phyloP scores from a whole-genome alignment of 352 stramenopile species.

The Phytophthora pisi region DNA sequence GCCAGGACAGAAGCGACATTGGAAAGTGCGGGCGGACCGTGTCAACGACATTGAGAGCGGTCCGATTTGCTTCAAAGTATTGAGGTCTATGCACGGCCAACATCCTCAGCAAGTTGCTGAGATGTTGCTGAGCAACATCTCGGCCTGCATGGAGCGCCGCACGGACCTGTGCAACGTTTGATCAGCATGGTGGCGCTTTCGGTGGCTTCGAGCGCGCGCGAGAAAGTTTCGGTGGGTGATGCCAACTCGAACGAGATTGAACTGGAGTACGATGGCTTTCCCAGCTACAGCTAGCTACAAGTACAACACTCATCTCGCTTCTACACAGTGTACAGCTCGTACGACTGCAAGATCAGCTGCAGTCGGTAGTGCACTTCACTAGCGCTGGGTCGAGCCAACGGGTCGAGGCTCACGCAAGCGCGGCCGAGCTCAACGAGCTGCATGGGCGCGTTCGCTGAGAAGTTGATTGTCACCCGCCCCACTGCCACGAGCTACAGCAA shows the following conservation, averaged over 20 bases:
- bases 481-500: constrained; percentile 36
- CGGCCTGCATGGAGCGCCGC: constrained; percentile 12
- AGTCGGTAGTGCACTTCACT: constrained; percentile 35
- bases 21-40: constrained; percentile 21
- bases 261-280: constrained; percentile 3
- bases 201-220: constrained; percentile 15
- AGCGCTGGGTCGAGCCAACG: constrained; percentile 21
- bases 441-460: constrained; percentile 21
- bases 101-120: constrained; percentile 20
- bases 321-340: constrained; percentile 28
- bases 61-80: constrained; percentile 22
- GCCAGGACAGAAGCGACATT: constrained; percentile 27
- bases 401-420: constrained; percentile 29
- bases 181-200: constrained; percentile 4
- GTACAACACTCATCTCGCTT: background rate
- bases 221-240: constrained; percentile 17
- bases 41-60: constrained; percentile 27
- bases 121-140: too few relatives aligned
- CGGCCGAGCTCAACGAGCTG: constrained; percentile 23
- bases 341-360: constrained; percentile 28
- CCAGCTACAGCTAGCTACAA: background rate
- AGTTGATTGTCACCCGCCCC: constrained; percentile 24
- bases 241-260: constrained; percentile 9
- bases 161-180: constrained; percentile 3
- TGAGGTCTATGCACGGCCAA: constrained; percentile 27